Percentiles rank a stretch among this genome's conserved stretches.
These are phyloP conservation scores for Mucor sp. DNA, from an alignment of 371 early-diverging fungal species.

Conservation along the genomic window DNA sequence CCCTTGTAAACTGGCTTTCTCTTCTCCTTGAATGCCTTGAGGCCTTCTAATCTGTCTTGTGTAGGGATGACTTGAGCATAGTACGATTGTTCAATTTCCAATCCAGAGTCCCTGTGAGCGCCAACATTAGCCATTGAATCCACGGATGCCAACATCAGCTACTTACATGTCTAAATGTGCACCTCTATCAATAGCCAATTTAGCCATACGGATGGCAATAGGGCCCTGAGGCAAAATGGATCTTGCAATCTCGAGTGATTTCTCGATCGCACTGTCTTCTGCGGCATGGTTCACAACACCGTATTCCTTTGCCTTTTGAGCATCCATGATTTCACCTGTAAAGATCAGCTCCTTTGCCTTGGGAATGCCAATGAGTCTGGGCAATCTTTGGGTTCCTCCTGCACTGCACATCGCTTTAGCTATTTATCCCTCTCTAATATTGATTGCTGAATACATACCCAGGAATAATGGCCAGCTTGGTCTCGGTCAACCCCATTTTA, in stretches of 20 bases:
- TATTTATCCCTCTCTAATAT: background rate
- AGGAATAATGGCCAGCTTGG: slow-evolving; percentile 95
- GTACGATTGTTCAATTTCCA: slow-evolving; percentile 93
- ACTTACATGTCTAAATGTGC: slow-evolving; percentile 80
- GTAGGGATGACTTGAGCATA: slow-evolving; percentile 95
- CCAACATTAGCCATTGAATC: background rate
- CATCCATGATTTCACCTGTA: slow-evolving; percentile 74
- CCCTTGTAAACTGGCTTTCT: slow-evolving; percentile 78
- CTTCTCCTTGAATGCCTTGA: slow-evolving; percentile 56
- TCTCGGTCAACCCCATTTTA: slow-evolving; percentile 91
- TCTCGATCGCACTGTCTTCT: slow-evolving; percentile 65
- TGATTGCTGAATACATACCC: slow-evolving; percentile 59
- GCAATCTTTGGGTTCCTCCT: slow-evolving; percentile 94
- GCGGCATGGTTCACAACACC: slow-evolving; percentile 86
- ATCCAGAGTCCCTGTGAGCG: slow-evolving; percentile 69
- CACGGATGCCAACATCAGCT: background rate
- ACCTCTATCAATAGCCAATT: slow-evolving; percentile 84
- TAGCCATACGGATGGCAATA: slow-evolving; percentile 88
- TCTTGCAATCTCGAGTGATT: slow-evolving; percentile 80
- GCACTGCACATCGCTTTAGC: slow-evolving; percentile 62
- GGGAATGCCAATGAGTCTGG: slow-evolving; percentile 85
- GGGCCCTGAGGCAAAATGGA: slow-evolving; percentile 89
- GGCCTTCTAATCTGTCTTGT: slow-evolving; percentile 92
- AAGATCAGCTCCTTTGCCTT: slow-evolving; percentile 94
- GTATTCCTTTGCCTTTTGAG: slow-evolving; percentile 63